Conservation (phyloP, 2,329 filamentous ascomycete species). For the Chalaropsis ovoidea region DNA sequence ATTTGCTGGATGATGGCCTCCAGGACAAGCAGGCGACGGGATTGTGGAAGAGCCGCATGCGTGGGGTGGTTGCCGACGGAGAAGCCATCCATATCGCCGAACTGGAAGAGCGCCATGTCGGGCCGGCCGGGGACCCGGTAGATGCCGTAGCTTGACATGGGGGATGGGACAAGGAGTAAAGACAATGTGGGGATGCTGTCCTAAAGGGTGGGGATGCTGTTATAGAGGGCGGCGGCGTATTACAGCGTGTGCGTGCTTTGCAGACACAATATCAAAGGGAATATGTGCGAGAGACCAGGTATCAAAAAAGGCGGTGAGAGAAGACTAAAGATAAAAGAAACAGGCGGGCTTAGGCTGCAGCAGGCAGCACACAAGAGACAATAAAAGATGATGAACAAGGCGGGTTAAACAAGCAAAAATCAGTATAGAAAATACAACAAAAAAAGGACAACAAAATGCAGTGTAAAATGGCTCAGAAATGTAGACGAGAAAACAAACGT, state of each 20-base stretch:
- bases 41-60: slow-evolving; percentile 6
- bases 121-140: slow-evolving; percentile 11
- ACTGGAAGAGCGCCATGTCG: slow-evolving; percentile 15
- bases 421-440: background rate
- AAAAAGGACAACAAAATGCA: background rate
- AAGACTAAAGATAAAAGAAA: background rate
- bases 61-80: slow-evolving; percentile 13
- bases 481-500: background rate
- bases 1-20: slow-evolving; percentile 17
- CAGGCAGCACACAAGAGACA: background rate
- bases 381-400: background rate
- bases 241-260: background rate
- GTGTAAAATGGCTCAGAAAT: background rate
- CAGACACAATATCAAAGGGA: background rate
- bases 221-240: background rate
- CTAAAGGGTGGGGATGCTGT: background rate
- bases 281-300: background rate
- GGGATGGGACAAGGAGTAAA: background rate
- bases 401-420: background rate
- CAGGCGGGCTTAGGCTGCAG: background rate
- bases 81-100: slow-evolving; percentile 12
- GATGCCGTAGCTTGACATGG: slow-evolving; percentile 16
- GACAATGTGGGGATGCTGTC: background rate
- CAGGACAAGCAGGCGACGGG: slow-evolving; percentile 10
- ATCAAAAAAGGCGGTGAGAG: slow-evolving; percentile 7